Conservation (phyloP, 345 rosid genomes). For the Syzygium grande region DNA sequence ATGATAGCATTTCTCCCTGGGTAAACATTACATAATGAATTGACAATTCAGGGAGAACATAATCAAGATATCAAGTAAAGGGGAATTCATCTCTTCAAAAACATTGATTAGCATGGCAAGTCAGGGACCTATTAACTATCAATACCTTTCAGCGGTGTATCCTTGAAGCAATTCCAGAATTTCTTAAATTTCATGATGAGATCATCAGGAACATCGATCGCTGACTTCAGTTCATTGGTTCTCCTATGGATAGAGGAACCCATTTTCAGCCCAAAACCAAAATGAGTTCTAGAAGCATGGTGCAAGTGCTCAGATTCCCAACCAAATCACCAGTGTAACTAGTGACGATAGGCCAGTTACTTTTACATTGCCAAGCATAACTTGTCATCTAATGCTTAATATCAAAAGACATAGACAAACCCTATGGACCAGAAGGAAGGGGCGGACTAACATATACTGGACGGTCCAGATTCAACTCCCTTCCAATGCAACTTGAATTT, state of each 20-base stretch:
- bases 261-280: not conserved
- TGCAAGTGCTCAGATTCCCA: not conserved
- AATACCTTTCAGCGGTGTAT: constrained; percentile 67
- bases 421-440: not conserved
- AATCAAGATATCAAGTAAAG: not conserved
- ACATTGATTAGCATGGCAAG: not conserved
- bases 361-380: not conserved
- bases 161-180: constrained; percentile 75
- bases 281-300: not conserved
- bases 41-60: not conserved
- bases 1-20: constrained; percentile 88
- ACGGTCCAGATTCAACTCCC: not conserved
- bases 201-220: constrained; percentile 58
- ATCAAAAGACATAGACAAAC: not conserved
- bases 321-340: not conserved
- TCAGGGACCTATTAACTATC: not conserved
- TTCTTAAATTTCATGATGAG: constrained; percentile 54
- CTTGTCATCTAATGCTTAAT: not conserved
- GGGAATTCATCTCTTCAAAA: not conserved
- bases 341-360: not conserved
- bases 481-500: not conserved
- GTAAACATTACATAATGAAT: not conserved
- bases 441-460: not conserved
- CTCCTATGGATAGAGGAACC: constrained; percentile 35
- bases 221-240: constrained; percentile 79